A percentile compares a stretch with the other conserved stretches of the same genome.
These are phyloP conservation scores for Melanomma pulvis-pyrius DNA, from an alignment of 495 filamentous ascomycete genomes.

Conservation along the genomic window DNA sequence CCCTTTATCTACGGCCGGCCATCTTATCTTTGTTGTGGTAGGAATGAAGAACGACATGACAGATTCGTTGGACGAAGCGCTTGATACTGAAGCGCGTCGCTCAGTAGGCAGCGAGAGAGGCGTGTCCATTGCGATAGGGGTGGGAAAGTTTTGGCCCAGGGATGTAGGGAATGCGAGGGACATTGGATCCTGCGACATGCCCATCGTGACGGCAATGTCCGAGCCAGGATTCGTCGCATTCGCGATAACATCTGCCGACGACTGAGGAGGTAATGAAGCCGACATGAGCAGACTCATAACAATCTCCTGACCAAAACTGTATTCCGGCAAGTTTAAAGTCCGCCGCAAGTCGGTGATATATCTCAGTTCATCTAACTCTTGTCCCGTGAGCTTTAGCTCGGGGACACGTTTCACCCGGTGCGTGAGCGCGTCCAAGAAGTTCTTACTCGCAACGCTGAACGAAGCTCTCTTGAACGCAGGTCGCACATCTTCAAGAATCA, in stretches of 20 bases:
- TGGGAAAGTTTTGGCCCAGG: neutral
- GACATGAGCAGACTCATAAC: slow-evolving; percentile 16
- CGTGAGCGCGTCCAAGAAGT: slow-evolving; percentile 5
- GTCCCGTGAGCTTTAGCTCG: neutral
- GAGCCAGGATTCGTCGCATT: no score
- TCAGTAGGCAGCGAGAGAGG: neutral
- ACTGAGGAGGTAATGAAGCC: neutral
- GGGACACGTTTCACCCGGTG: neutral
- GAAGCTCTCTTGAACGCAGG: slow-evolving; percentile 5
- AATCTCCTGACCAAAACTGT: slow-evolving; percentile 14
- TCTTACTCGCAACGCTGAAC: slow-evolving; percentile 19
- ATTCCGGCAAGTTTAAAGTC: neutral
- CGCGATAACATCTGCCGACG: no score
- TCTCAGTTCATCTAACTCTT: slow-evolving; percentile 12
- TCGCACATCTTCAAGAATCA: slow-evolving; percentile 7
- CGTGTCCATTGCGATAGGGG: neutral
- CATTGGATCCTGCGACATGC: neutral
- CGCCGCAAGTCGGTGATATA: slow-evolving; percentile 3
- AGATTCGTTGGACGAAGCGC: slow-evolving; percentile 3
- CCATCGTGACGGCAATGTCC: neutral
- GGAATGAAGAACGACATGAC: slow-evolving; percentile 6
- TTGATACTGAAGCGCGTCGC: neutral
- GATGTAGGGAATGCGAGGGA: neutral
- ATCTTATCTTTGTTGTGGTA: slow-evolving; percentile 13
- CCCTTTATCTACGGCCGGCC: neutral